Percentiles rank a stretch among this genome's conserved stretches.
Conservation (phyloP, 345 rosid species). For the Sonneratia alba region DNA sequence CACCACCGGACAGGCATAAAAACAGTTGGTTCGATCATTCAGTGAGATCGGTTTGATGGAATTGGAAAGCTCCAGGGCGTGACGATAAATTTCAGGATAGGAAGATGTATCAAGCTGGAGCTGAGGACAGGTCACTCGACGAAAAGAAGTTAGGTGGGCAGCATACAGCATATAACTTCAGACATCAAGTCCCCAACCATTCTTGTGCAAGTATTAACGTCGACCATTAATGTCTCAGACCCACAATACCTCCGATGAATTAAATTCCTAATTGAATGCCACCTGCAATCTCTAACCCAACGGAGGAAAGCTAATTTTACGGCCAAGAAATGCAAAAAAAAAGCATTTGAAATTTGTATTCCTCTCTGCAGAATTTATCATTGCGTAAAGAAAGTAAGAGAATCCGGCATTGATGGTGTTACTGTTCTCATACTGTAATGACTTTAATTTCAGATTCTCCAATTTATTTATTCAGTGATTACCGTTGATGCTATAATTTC, state of each 20-base stretch:
- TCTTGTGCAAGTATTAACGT: conserved; percentile 12
- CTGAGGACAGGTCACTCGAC: background rate
- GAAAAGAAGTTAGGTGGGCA: background rate
- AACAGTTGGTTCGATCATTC: background rate
- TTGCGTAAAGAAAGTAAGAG: too few species aligned
- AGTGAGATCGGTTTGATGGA: background rate
- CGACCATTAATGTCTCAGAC: conserved; percentile 13
- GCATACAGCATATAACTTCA: background rate
- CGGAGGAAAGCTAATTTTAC: background rate
- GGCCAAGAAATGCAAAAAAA: background rate
- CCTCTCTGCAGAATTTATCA: background rate
- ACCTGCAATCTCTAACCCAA: conserved; percentile 6
- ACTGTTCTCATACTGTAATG: too few species aligned
- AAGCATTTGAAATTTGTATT: background rate
- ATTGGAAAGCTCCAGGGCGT: background rate
- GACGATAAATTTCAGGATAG: background rate
- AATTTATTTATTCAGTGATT: too few species aligned
- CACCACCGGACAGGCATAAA: background rate
- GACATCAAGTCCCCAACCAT: conserved; percentile 9
- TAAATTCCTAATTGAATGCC: conserved; percentile 1
- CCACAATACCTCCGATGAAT: conserved; percentile 10
- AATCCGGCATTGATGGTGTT: background rate
- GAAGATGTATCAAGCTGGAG: background rate
- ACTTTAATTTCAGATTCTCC: too few species aligned
- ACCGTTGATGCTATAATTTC: too few species aligned